These are phyloP conservation scores for Colletotrichum endophyticum DNA, from an alignment of 2,329 filamentous ascomycete genomes.

Conservation along the genomic window DNA sequence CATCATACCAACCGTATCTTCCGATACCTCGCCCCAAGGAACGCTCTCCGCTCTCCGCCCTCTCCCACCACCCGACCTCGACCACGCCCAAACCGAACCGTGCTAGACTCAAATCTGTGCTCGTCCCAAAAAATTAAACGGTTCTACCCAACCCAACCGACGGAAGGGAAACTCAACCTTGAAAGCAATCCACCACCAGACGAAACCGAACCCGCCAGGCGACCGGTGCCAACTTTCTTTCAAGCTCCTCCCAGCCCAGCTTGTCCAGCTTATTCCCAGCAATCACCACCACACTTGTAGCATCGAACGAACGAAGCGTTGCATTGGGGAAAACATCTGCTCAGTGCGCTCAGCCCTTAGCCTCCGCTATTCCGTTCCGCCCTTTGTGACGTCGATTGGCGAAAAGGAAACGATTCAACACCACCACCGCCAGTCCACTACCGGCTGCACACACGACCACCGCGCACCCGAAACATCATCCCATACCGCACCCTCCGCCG, in stretches of 20 bases:
- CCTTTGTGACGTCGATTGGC: slow-evolving; percentile 18
- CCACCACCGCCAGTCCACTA: neutral
- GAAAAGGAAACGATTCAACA: neutral
- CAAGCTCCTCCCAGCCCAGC: slow-evolving; percentile 3
- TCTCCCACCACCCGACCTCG: neutral
- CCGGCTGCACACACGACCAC: neutral
- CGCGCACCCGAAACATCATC: neutral
- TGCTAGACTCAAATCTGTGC: neutral
- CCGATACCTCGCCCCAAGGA: neutral
- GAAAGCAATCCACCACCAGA: neutral
- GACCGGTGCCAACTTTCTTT: slow-evolving; percentile 17
- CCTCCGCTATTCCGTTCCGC: neutral
- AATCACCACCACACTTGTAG: neutral
- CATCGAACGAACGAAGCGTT: neutral
- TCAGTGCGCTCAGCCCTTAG: slow-evolving; percentile 1
- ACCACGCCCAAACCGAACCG: neutral
- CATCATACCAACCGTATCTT: neutral
- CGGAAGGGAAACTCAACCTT: neutral
- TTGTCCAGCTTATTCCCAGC: neutral
- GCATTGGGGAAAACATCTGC: neutral
- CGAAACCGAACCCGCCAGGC: slow-evolving; percentile 9
- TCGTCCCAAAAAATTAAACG: neutral
- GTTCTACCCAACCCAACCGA: neutral
- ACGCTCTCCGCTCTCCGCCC: neutral
- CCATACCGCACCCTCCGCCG: neutral